Percentiles rank a stretch among this genome's conserved stretches.
phyloP scores from a whole-genome alignment of 2,329 filamentous ascomycete genomes.

The Phaeosphaeria sp. region DNA sequence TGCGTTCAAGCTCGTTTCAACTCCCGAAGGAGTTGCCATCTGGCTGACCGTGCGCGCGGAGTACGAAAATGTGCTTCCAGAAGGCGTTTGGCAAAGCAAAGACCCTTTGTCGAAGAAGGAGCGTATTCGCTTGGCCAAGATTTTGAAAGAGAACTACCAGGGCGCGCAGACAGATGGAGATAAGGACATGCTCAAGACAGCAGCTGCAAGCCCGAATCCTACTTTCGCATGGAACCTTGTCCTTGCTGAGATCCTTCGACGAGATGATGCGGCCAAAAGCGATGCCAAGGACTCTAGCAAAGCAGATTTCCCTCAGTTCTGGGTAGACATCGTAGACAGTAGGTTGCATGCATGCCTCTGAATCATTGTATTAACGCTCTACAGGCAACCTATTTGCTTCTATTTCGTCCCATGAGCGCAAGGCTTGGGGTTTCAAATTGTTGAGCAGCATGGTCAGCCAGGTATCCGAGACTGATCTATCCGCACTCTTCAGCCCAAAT shows the following conservation, averaged over 20 bases:
- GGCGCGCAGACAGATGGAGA: conserved; percentile 55
- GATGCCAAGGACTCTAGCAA: conserved; percentile 43
- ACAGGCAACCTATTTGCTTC: conserved; percentile 83
- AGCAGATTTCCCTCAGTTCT: conserved; percentile 75
- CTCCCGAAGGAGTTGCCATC: conserved; percentile 86
- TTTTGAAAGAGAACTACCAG: conserved; percentile 77
- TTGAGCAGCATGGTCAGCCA: conserved; percentile 76
- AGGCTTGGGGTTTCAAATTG: conserved; percentile 89
- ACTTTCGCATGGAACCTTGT: conserved; percentile 90
- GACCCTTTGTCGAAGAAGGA: conserved; percentile 77
- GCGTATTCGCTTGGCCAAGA: conserved; percentile 71
- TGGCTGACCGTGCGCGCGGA: conserved; percentile 76
- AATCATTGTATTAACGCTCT: conserved; percentile 9
- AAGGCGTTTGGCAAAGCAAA: conserved; percentile 74
- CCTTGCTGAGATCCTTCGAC: conserved; percentile 53
- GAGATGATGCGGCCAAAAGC: conserved; percentile 29
- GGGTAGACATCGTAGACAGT: conserved; percentile 87
- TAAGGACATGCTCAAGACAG: conserved; percentile 63
- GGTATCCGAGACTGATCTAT: conserved; percentile 57
- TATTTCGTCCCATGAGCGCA: conserved; percentile 83
- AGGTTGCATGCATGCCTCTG: conserved; percentile 46
- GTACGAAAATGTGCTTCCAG: conserved; percentile 70
- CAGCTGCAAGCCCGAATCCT: conserved; percentile 79
- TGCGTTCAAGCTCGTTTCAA: conserved; percentile 73
- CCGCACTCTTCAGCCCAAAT: conserved; percentile 79